Base-by-base conservation (phyloP, 1,284 basidiomycete genomes). In the Puccinia coronata region DNA sequence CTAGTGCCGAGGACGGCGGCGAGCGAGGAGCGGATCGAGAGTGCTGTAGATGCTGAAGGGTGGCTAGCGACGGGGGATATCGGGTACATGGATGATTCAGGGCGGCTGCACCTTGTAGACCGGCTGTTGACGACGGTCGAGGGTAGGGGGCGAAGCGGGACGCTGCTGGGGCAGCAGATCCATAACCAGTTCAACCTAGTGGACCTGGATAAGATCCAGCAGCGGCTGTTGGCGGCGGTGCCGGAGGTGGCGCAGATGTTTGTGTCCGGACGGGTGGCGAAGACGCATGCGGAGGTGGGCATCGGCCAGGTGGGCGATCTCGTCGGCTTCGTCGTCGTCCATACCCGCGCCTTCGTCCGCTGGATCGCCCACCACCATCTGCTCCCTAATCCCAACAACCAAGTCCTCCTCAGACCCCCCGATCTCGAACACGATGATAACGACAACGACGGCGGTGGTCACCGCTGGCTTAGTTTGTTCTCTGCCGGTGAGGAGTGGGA, bases 31-130 rank as follows among this genome's bases (percentile, higher is more conserved):
- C 20, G n/a, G 31, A 63, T 79, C 51, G 65, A 41, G 31, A 12
- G 25, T 8, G 31, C 34, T n/a, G 34, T 59, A 20, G 65, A 79
- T 70, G 34, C 67, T 16, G 53, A 72, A 59, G 78, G 69, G 18
- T 80, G 78, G 78, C 53, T 72, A 34, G 39, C 78, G 20, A 80
- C 78, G 36, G 78, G 69, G 9, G 78, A 80, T 47, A 36, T 80
- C n/a, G 78, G 78, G 11, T 80, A 41, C 28, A 23, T 71, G 57
- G 78, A 80, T 53, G 36, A 36, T 14, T 12, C 14, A 23, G 78
- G 69, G 0, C 47, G 67, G 11, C 31, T 80, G 43, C 67, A 72
- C 51, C 39, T 80, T 2, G 12, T 72, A n/a, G 78, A 80, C 59
- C 34, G 69, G 65, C n/a, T 79, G 8, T 70, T 70, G n/a, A 63